phyloP scores from a whole-genome alignment of 352 stramenopile genomes.

The Phytophthora sansomeana region DNA sequence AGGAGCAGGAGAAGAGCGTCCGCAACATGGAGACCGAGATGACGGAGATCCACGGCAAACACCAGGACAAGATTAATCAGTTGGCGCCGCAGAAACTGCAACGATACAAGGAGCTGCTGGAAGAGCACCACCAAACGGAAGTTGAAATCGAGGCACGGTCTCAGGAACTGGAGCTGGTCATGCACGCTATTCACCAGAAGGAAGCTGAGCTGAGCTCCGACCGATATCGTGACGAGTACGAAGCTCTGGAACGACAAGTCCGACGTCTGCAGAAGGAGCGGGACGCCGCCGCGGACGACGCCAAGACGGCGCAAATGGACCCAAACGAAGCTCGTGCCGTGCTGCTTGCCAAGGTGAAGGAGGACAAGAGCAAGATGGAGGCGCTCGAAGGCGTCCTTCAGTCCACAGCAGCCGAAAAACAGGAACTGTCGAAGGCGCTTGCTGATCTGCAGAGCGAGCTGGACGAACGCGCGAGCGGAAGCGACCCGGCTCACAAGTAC shows the following conservation, averaged over 20 bases:
- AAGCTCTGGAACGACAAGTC: constrained; percentile 74
- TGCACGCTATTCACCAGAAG: constrained; percentile 81
- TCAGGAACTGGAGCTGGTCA: constrained; percentile 74
- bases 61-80: constrained; percentile 91
- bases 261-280: constrained; percentile 79
- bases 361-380: constrained; percentile 87
- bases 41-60: constrained; percentile 77
- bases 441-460: constrained; percentile 67
- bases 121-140: constrained; percentile 79
- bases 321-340: constrained; percentile 85
- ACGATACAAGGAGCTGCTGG: constrained; percentile 78
- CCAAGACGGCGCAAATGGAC: constrained; percentile 89
- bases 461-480: constrained; percentile 70
- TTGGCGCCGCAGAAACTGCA: constrained; percentile 88
- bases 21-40: constrained; percentile 83
- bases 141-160: constrained; percentile 75
- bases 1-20: constrained; percentile 79
- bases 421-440: constrained; percentile 62
- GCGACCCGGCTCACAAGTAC: constrained; percentile 86
- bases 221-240: constrained; percentile 80
- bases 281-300: constrained; percentile 82
- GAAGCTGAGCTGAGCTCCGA: constrained; percentile 75
- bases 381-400: constrained; percentile 70
- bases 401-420: constrained; percentile 57
- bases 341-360: constrained; percentile 88